Base-by-base conservation (phyloP, 2,329 filamentous ascomycete genomes). In the Westerdykella ornata region DNA sequence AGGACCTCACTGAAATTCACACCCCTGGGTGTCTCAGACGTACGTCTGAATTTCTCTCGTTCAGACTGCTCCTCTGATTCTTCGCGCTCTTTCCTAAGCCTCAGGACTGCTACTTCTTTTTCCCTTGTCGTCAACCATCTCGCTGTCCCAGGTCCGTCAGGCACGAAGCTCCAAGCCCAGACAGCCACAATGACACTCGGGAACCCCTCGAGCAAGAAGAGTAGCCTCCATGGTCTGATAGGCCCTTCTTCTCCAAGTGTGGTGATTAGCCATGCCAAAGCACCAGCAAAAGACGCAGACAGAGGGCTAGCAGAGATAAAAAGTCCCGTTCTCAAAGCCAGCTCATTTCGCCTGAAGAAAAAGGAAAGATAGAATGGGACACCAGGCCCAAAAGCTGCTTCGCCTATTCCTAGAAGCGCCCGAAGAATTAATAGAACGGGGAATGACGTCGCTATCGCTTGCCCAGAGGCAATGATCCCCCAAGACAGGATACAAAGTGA, bases 201-300 rank as follows among this genome's bases (percentile, higher is more conserved):
- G 45, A 94, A 90, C 1, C 88, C 88, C 63, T 94, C 88, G 11
- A 90, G 53, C 6, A 94, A 73, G 57, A 94, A 94, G 19, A 94
- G 72, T 2, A 89, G 74, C n/a, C 88, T 77, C 88, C 88, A 94
- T 3, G 85, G 80, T 0, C 86, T 84, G 37, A 94, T 81, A 13
- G 84, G 84, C 1, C 77, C 72, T 45, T 73, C 57, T 36, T 77
- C 68, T 38, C 80, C 85, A 12, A 88, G 55, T 53, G 78, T 80
- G 38, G 88, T 76, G 47, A 95, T 90, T 16, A 81, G 57, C 81
- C 84, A 88, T 6, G 88, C 88, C 3, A 95, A 72, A 7, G 77
- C 82, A 30, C 86, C 86, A 0, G 88, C 88, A 49, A 92, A 82
- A 2, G 74, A 77, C 7, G 76, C 76, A 26, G 78, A 78, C 26